Percentiles rank a stretch among this genome's conserved stretches.
These are phyloP conservation scores for Leptodermis oblonga DNA, from an alignment of 257 asterid species.

Conservation along the genomic window DNA sequence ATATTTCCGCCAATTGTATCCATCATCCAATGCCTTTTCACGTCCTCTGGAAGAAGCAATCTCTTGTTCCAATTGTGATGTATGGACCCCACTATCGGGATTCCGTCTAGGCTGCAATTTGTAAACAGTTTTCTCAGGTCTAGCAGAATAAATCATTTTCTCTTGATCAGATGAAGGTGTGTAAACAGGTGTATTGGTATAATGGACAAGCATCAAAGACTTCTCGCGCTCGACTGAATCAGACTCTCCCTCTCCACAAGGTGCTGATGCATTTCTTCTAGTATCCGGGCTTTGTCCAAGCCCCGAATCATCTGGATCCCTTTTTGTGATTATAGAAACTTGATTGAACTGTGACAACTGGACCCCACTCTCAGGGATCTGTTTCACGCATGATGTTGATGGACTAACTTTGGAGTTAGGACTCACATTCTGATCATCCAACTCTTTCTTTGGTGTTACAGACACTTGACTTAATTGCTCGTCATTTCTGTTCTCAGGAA, in stretches of 20 bases:
- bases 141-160: constrained; percentile 21
- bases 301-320: constrained; percentile 28
- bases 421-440: constrained; percentile 11
- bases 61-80: constrained; percentile 24
- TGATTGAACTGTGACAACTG: constrained; percentile 31
- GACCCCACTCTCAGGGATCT: constrained; percentile 23
- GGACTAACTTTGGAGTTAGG: not conserved
- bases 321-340: constrained; percentile 36
- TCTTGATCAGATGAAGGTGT: constrained; percentile 33
- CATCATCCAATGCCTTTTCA: constrained; percentile 68
- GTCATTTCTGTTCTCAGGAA: constrained; percentile 5
- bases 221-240: constrained; percentile 18
- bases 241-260: constrained; percentile 22
- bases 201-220: constrained; percentile 28
- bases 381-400: constrained; percentile 14
- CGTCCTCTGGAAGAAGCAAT: constrained; percentile 20
- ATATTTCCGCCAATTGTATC: constrained; percentile 94
- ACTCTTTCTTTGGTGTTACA: constrained; percentile 10
- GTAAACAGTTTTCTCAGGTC: constrained; percentile 30
- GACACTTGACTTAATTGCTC: constrained; percentile 4
- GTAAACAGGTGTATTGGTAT: constrained; percentile 21
- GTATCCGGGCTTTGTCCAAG: constrained; percentile 29
- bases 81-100: constrained; percentile 28
- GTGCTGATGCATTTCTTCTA: constrained; percentile 23
- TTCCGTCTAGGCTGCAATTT: constrained; percentile 43